Base-by-base conservation (phyloP, 2,329 filamentous ascomycete genomes). In the Fusarium paranaense region DNA sequence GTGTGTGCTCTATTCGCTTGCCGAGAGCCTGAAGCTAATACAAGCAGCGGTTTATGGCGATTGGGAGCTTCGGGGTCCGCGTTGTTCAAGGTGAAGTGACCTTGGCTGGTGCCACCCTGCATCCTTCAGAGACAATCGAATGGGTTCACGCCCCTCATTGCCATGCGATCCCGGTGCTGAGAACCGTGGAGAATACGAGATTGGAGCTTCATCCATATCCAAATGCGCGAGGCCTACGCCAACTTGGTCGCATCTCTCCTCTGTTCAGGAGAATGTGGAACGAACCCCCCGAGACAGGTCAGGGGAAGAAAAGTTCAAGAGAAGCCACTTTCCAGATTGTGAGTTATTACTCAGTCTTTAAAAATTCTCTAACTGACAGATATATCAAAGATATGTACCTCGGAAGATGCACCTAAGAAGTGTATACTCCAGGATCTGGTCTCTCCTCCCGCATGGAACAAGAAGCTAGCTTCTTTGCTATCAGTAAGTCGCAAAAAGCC, bases 181-280 rank as follows among this genome's bases (percentile, higher is more conserved):
- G 89, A 56, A 90, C 87, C 50, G 77, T 83, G 0, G 85, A 89
- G 54, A 81, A 86, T 11, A 85, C 86, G 0, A 81, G 79, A 1
- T 79, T 94, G 1, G 88, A 93, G 67, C 81, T 95, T 27, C 83
- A 87, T 37, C 80, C 91, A 6, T 87, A 89, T 60, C 86, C 88
- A 1, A 85, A 83, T 10, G 83, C 87, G 3, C 81, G 80, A 16
- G 84, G 84, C 0, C 72, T 95, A 13, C 84, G 86, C 18, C 83
- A 85, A 1, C 80, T 96, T 18, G 88, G 87, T 2, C 85, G 79
- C 10, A 81, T 95, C 3, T 94, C 91, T 1, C 92, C 93, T 0
- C 81, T 93, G 0, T 95, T 93, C 75, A 86, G 87, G 20, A 88
- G 86, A 37, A 85, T 95, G 11, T 95, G 93, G 92, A 89, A 90